Base-by-base conservation (phyloP, 352 stramenopile genomes). In the Globisporangium viniferum region DNA sequence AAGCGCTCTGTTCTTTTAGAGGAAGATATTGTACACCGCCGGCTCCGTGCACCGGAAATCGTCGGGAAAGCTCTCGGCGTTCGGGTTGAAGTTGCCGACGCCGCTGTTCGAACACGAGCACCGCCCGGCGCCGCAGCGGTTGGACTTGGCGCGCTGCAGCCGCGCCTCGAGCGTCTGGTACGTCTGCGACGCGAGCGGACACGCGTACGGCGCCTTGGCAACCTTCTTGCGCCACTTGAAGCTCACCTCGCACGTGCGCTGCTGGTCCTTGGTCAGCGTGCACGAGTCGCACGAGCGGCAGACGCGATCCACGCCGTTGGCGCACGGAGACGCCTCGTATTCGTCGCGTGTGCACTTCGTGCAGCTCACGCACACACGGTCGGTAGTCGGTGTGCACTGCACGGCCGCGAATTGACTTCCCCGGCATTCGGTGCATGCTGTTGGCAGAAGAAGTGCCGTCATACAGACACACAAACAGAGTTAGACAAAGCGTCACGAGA, bases 251-350 rank as follows among this genome's bases (percentile, higher is more conserved):
- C 86, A 94, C 56, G 80, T 29, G 18, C 59, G 64, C 46, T 91
- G 75, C 71, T 94, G 86, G 20, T 78, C 80, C 20, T 67, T 68
- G 5, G 81, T 91, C 36, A 94, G 74, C 4, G 76, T 69, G 49
- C 86, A 94, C 58, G 84, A 93, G 70, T 93, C 80, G 62, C 84
- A 94, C 31, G 82, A 83, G 55, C 76, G 83, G 41, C 86, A 93
- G n/a, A 92, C 68, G 18, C 86, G 86, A 36, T 94, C 62, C 18
- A 70, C 64, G 12, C 84, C 82, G 27, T 81, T 79, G 5, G 66
- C 68, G 33, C 86, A 93, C 24, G 81, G 67, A 9, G 77, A 86
- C 0, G 77, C 75, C 62, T 92, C 84, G 70, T 89, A 94, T 57
- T 94, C 82, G 63, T 94, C 84, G 18, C 76, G 59, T 20, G 84